Percentiles rank a stretch among this genome's conserved stretches.
Conservation (phyloP, 2,329 filamentous ascomycete species). For the Stromatinia cepivora region DNA sequence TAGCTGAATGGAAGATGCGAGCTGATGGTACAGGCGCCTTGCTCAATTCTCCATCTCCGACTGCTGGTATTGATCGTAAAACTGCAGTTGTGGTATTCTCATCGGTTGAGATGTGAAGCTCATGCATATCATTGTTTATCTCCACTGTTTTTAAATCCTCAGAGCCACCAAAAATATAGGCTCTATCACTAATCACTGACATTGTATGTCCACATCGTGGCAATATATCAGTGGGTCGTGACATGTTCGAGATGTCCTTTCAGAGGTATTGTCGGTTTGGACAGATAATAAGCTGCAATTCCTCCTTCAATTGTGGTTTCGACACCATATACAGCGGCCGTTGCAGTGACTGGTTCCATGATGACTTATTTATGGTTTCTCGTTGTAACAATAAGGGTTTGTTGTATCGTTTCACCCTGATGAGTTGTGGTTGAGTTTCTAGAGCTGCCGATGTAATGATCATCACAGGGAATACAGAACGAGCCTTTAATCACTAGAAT, state of each 20-base stretch:
- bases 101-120: constrained; percentile 16
- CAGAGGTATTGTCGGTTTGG: constrained; percentile 11
- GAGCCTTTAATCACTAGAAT: not conserved
- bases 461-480: not conserved
- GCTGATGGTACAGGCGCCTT: not conserved
- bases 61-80: constrained; percentile 11
- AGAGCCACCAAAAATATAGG: constrained; percentile 17
- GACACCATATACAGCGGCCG: constrained; percentile 9
- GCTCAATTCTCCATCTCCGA: not conserved
- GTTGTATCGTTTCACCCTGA: not conserved
- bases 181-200: constrained; percentile 17
- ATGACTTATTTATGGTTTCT: constrained; percentile 13
- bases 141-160: not conserved
- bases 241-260: constrained; percentile 14
- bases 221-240: constrained; percentile 1
- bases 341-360: constrained; percentile 3
- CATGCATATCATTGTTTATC: constrained; percentile 1
- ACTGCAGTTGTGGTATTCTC: constrained; percentile 15
- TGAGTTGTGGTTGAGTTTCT: not conserved
- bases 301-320: constrained; percentile 14
- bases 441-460: constrained; percentile 1
- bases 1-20: constrained; percentile 4
- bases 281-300: constrained; percentile 13
- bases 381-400: not conserved
- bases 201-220: constrained; percentile 11